Conservation (phyloP, 371 early-diverging fungal genomes). For the Haplosporangium sp. region DNA sequence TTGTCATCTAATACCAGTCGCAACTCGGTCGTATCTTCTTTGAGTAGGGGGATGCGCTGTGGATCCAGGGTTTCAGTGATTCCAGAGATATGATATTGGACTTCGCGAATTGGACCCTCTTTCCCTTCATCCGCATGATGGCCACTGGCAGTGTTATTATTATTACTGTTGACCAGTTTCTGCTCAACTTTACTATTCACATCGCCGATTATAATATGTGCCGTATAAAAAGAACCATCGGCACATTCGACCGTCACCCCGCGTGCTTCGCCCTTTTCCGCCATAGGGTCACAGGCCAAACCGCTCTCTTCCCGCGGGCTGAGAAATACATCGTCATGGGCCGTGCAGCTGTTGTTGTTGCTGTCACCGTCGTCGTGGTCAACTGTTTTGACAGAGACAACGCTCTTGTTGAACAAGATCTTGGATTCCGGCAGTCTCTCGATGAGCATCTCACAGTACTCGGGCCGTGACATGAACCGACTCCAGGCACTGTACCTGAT, state of each 20-base stretch:
- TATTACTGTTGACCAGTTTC: slow-evolving; percentile 5
- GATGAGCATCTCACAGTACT: slow-evolving; percentile 36
- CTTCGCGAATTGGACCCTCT: slow-evolving; percentile 21
- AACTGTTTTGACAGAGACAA: slow-evolving; percentile 15
- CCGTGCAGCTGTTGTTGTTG: neutral
- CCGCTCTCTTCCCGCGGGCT: slow-evolving; percentile 16
- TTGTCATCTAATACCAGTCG: slow-evolving; percentile 30
- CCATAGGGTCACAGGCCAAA: slow-evolving; percentile 12
- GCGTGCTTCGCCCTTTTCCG: slow-evolving; percentile 15
- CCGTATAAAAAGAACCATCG: slow-evolving; percentile 32
- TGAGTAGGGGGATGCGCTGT: slow-evolving; percentile 39
- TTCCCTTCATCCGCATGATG: slow-evolving; percentile 1
- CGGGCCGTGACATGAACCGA: slow-evolving; percentile 40
- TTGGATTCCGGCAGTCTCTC: slow-evolving; percentile 41
- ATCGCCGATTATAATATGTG: slow-evolving; percentile 35
- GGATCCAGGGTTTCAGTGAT: slow-evolving; percentile 42
- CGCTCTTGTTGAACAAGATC: slow-evolving; percentile 30
- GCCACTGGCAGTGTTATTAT: neutral
- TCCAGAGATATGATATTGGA: slow-evolving; percentile 38
- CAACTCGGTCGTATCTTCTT: slow-evolving; percentile 41
- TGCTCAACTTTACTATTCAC: slow-evolving; percentile 25
- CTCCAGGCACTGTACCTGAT: slow-evolving; percentile 40
- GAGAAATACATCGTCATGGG: neutral
- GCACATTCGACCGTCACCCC: slow-evolving; percentile 40
- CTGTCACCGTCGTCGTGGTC: slow-evolving; percentile 6